phyloP scores from a whole-genome alignment of 345 rosid species.

The Moricandia arvensis region DNA sequence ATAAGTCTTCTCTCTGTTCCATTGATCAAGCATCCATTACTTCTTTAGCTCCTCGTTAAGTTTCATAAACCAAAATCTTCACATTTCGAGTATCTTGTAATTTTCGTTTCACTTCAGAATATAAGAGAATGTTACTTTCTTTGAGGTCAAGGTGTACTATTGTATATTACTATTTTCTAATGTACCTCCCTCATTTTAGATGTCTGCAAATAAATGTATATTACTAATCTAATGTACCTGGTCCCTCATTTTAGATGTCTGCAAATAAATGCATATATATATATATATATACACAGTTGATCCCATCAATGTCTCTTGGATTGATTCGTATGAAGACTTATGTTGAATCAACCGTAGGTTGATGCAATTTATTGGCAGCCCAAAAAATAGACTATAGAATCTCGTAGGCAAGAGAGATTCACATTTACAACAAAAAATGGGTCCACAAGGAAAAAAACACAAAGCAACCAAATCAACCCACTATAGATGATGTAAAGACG shows the following conservation, averaged over 20 bases:
- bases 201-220: neutral
- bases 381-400: neutral
- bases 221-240: no score
- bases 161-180: neutral
- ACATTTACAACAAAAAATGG: neutral
- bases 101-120: neutral
- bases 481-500: neutral
- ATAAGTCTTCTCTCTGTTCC: neutral
- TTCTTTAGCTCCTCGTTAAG: neutral
- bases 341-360: neutral
- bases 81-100: neutral
- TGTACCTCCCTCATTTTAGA: neutral
- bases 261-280: neutral
- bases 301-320: neutral
- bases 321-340: neutral
- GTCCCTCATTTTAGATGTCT: no score
- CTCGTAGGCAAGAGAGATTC: neutral
- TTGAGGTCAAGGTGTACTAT: neutral
- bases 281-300: neutral
- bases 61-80: neutral
- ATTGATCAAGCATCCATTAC: neutral
- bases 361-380: neutral
- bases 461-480: neutral
- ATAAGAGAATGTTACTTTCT: neutral
- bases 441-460: neutral